phyloP scores from a whole-genome alignment of 768 basidiomycete genomes.

The Panus rudis region DNA sequence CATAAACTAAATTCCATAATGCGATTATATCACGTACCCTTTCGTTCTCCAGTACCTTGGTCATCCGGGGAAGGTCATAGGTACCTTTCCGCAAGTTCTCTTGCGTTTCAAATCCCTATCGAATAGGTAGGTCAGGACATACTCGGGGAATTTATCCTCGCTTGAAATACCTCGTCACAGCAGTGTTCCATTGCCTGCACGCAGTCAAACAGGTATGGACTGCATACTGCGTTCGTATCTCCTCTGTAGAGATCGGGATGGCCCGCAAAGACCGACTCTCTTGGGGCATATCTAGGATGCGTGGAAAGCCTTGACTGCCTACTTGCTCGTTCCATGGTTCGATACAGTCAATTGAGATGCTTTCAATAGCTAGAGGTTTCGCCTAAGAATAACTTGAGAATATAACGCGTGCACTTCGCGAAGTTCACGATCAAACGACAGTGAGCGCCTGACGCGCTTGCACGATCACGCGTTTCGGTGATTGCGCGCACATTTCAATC shows the following conservation, averaged over 20 bases:
- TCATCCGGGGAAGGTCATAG: constrained; percentile 65
- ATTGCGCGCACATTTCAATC: constrained; percentile 1
- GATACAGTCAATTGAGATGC: too few species aligned
- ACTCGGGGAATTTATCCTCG: too few species aligned
- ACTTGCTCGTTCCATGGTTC: constrained; percentile 7
- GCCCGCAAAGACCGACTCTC: constrained; percentile 70
- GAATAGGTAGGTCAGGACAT: too few species aligned
- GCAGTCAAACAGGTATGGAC: constrained; percentile 67
- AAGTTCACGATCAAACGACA: background rate
- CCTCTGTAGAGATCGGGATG: constrained; percentile 58
- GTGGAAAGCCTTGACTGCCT: constrained; percentile 44
- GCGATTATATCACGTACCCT: constrained; percentile 37
- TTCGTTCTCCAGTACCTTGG: constrained; percentile 58
- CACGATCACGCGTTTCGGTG: constrained; percentile 1
- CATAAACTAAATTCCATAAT: background rate
- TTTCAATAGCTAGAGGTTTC: too few species aligned
- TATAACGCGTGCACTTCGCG: constrained; percentile 1
- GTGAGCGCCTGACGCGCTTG: constrained; percentile 1
- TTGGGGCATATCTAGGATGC: constrained; percentile 29
- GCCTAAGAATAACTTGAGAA: too few species aligned
- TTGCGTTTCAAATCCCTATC: constrained; percentile 62
- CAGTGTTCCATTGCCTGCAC: constrained; percentile 76
- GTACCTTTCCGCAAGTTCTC: constrained; percentile 64
- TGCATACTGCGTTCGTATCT: constrained; percentile 59
- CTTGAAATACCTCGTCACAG: constrained; percentile 59